Base-by-base conservation (phyloP, 257 asterid genomes). In the Solanum corneliomulleri region DNA sequence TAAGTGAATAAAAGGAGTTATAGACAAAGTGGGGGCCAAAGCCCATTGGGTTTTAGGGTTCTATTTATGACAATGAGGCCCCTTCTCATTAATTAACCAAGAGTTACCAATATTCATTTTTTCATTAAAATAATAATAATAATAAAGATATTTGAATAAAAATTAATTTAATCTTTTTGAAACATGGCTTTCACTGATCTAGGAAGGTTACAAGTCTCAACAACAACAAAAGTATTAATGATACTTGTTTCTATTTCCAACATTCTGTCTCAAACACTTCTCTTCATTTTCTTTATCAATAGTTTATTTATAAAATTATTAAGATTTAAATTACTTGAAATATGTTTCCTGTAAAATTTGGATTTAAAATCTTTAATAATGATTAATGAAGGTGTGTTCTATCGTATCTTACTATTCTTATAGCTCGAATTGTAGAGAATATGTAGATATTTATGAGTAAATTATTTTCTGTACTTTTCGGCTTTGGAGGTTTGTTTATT, bases 11-110 rank as follows among this genome's bases (percentile, higher is more conserved):
- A n/a, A 84, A 33, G 31, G 90, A 83, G 21, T 6, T 2, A 89
- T 89, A 91, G 93, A 92, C 95, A 90, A 81, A 25, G 90, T 93
- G 95, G 93, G 89, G 64, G 64, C 89, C 89, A 76, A 81, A 68
- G 4, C 85, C 76, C 74, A 58, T 45, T 33, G 87, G 78, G 42
- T 60, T 64, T 87, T 52, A 72, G 64, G 68, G 37, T 58, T 62
- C 56, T 83, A 16, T 11, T 33, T 15, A 52, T 69, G 83, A 21
- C 86, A 87, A 45, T 10, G 42, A 33, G 75, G 88, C 39, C 86
- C 86, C 66, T 31, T 16, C 56, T 58, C 82, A 35, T 72, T 72
- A 72, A 35, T 72, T 20, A 72, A 64, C 68, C 6, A 49, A 15
- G 23, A 16, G 21, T 49, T 49, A 49, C 23, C 60, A 15, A 49